These are phyloP conservation scores for Mycena sanguinolenta DNA, from an alignment of 768 basidiomycete genomes.

Conservation along the genomic window DNA sequence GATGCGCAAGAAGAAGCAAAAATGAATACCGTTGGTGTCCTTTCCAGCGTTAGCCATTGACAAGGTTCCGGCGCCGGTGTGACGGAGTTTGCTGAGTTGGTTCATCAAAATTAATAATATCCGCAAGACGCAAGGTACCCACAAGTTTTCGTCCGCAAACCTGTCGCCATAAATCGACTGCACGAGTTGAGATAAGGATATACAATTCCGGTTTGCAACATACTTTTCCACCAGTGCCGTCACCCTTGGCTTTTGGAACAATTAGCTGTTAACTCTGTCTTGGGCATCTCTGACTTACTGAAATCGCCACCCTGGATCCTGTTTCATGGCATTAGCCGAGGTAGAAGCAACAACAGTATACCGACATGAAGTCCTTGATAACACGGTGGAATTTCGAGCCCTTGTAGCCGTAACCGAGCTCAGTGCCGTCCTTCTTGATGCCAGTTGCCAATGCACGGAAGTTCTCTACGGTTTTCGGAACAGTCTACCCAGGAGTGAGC, in stretches of 20 bases:
- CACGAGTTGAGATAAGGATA: conserved; percentile 12
- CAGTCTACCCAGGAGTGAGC: conserved; percentile 66
- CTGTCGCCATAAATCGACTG: conserved; percentile 92
- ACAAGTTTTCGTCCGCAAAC: conserved; percentile 98
- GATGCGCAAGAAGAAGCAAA: conserved; percentile 5
- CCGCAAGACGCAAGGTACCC: conserved; percentile 41
- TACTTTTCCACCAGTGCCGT: conserved; percentile 94
- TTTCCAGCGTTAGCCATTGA: conserved; percentile 96
- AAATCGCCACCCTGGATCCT: conserved; percentile 99
- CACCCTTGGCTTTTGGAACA: conserved; percentile 71
- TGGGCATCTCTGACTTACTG: conserved; percentile 66
- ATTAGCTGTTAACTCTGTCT: background rate
- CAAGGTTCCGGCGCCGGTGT: conserved; percentile 87
- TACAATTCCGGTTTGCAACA: conserved; percentile 17
- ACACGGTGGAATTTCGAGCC: conserved; percentile 97
- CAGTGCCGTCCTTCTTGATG: conserved; percentile 80
- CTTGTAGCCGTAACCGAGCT: conserved; percentile 91
- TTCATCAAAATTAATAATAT: conserved; percentile 11
- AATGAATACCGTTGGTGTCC: conserved; percentile 86
- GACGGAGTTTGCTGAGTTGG: conserved; percentile 87
- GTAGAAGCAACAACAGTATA: conserved; percentile 2
- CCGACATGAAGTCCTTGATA: conserved; percentile 93
- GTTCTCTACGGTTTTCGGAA: conserved; percentile 97
- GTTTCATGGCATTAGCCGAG: conserved; percentile 10
- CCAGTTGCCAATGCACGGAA: conserved; percentile 95